phyloP scores from a whole-genome alignment of 1,284 basidiomycete species.

The Xerocomus minutiporus region DNA sequence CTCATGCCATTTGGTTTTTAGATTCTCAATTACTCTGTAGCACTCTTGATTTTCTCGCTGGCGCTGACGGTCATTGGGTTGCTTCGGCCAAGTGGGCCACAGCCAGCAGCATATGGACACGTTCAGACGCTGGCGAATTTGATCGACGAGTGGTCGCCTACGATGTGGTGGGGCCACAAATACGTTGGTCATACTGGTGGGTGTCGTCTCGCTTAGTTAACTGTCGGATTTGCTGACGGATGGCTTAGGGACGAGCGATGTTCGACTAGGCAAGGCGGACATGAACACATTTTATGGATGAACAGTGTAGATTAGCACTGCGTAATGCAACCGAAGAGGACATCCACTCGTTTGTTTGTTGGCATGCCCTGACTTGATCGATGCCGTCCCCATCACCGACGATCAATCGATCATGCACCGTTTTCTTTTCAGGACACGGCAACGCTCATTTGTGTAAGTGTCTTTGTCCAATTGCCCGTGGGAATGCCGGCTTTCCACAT shows the following conservation, averaged over 20 bases:
- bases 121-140: slow-evolving; percentile 31
- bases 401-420: no score
- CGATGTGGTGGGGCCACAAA: slow-evolving; percentile 35
- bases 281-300: slow-evolving; percentile 15
- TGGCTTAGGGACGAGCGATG: slow-evolving; percentile 23
- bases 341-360: neutral
- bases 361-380: no score
- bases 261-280: slow-evolving; percentile 18
- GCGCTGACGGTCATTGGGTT: slow-evolving; percentile 17
- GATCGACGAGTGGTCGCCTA: slow-evolving; percentile 33
- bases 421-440: no score
- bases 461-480: no score
- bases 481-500: no score
- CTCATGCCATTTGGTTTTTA: slow-evolving; percentile 7
- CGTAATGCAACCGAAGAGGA: neutral
- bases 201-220: neutral
- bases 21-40: slow-evolving; percentile 28
- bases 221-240: neutral
- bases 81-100: slow-evolving; percentile 22
- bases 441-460: no score
- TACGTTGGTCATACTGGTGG: slow-evolving; percentile 18
- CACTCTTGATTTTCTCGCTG: slow-evolving; percentile 20
- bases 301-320: neutral
- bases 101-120: slow-evolving; percentile 26
- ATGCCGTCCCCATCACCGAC: no score